phyloP scores from a whole-genome alignment of 208 protist species.

The Angomonas deanei region DNA sequence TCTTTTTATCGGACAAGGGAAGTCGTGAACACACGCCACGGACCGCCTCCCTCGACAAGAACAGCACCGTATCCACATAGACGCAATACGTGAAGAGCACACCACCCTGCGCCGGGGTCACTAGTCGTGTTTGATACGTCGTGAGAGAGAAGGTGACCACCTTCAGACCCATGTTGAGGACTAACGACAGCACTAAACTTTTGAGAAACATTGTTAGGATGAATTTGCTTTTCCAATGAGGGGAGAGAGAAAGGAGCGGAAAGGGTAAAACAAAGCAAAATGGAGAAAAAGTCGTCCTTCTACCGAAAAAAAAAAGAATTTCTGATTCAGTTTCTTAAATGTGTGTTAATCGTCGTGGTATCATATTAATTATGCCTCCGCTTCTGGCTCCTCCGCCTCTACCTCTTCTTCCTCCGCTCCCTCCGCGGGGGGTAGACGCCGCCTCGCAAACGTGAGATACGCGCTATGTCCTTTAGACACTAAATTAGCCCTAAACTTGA shows the following conservation, averaged over 20 bases:
- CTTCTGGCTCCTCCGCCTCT: slow-evolving; percentile 8
- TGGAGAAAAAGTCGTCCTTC: slow-evolving; percentile 11
- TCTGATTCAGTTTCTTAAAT: too few species aligned
- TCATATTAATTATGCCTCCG: too few species aligned
- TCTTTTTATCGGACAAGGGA: slow-evolving; percentile 9
- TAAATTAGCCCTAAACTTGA: slow-evolving; percentile 47
- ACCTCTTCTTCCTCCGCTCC: slow-evolving; percentile 3
- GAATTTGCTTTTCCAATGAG: background rate
- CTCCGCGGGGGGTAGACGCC: slow-evolving; percentile 36
- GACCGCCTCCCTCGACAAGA: slow-evolving; percentile 66
- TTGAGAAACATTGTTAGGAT: slow-evolving; percentile 40
- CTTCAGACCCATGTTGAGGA: slow-evolving; percentile 60
- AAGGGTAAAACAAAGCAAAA: slow-evolving; percentile 13
- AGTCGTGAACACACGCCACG: slow-evolving; percentile 57
- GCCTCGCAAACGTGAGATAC: slow-evolving; percentile 88
- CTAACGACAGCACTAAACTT: slow-evolving; percentile 54
- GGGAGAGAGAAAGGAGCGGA: background rate
- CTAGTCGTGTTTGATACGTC: slow-evolving; percentile 56
- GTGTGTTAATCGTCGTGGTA: too few species aligned
- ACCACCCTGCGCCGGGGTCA: slow-evolving; percentile 65
- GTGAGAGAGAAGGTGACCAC: slow-evolving; percentile 69
- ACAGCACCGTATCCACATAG: slow-evolving; percentile 78
- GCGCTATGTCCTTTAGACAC: slow-evolving; percentile 88
- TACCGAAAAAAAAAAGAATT: too few species aligned
- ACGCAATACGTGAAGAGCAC: slow-evolving; percentile 68